A percentile compares a stretch with the other conserved stretches of the same genome.
Evolutionary conservation across 345 rosid species (phyloP).

Genomic region (Noccaea caerulescens): DNA sequence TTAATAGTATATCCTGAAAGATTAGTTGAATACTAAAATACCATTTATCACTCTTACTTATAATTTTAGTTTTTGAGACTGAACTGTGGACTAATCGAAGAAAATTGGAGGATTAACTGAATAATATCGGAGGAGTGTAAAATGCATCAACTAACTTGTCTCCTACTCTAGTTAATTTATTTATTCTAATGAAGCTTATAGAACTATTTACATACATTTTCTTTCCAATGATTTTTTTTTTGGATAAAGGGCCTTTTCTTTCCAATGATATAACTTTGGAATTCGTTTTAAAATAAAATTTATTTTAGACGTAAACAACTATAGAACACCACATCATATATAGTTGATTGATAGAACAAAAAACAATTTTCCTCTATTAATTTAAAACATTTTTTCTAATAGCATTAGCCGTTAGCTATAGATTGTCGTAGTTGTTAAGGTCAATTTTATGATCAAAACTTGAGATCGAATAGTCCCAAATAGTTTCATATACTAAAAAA

Average conservation of each 20-base stretch:
- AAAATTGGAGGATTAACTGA: neutral
- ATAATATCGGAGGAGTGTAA: neutral
- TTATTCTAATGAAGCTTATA: neutral
- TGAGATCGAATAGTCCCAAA: slow-evolving; percentile 14
- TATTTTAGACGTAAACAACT: slow-evolving; percentile 18
- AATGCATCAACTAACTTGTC: neutral
- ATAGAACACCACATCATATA: slow-evolving; percentile 26
- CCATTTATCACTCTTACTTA: no score
- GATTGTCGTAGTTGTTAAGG: slow-evolving; percentile 8
- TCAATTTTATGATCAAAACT: slow-evolving; percentile 4
- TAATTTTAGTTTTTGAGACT: neutral
- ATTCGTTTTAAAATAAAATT: neutral
- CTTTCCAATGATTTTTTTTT: no score
- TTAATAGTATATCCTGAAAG: no score
- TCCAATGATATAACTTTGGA: neutral
- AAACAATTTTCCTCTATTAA: neutral
- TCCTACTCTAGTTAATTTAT: neutral
- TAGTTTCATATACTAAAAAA: slow-evolving; percentile 2
- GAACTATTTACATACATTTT: neutral
- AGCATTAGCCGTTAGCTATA: neutral
- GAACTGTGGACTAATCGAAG: neutral
- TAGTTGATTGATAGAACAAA: neutral
- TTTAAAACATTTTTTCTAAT: neutral
- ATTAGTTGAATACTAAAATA: no score
- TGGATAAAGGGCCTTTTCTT: neutral